Percentiles rank a stretch among this genome's conserved stretches.
Evolutionary conservation across 2,329 filamentous ascomycete genomes (phyloP).

Genomic region (Didymella segeticola): DNA sequence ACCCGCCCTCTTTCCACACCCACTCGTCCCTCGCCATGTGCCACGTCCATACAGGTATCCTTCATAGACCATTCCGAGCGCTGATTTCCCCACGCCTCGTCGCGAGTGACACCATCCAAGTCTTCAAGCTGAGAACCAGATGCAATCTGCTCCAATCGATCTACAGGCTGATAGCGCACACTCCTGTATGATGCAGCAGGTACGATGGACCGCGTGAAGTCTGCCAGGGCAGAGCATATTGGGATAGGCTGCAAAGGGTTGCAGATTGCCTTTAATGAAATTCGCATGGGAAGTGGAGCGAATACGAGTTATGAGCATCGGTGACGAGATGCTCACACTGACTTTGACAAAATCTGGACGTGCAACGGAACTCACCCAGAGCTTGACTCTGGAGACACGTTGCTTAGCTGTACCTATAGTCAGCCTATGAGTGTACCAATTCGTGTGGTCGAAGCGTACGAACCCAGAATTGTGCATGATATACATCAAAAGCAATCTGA

Average conservation of each 20-base stretch:
- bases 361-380: too few relatives aligned
- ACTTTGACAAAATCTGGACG: too few relatives aligned
- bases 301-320: neutral
- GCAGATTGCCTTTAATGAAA: neutral
- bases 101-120: neutral
- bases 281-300: neutral
- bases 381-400: neutral
- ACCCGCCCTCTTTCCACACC: neutral
- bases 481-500: neutral
- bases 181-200: neutral
- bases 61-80: neutral
- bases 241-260: neutral
- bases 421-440: neutral
- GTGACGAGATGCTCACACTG: too few relatives aligned
- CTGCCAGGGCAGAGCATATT: neutral
- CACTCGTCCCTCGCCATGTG: neutral
- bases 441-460: neutral
- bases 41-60: neutral
- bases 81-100: neutral
- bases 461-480: neutral
- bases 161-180: neutral
- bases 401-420: neutral
- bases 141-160: neutral
- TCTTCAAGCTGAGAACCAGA: neutral
- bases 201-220: neutral